Base-by-base conservation (phyloP, 139 green algal species). In the Tetradesmus obliquus region DNA sequence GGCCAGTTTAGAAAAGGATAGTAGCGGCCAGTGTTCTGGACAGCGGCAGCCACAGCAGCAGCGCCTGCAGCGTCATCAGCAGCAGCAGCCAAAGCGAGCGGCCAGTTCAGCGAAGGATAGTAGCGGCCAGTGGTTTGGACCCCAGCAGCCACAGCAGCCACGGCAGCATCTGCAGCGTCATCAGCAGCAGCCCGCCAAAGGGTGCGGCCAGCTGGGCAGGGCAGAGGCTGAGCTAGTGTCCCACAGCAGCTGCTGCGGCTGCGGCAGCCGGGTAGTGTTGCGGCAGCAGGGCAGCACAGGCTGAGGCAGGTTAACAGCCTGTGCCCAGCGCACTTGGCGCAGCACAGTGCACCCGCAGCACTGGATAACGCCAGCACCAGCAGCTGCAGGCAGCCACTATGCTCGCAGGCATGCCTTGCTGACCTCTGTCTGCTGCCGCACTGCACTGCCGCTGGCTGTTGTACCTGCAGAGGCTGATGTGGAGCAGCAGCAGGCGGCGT, bases 1-100 rank as follows among this genome's bases (percentile, higher is more conserved):
- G 32, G 32, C 32, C 32, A 45, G 32, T 45, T 45, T 45, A 45
- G 32, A 45, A 45, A 45, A 45, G 32, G 32, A 45, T 45, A 45
- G 32, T 45, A 32, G 84, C 6, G 19, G 22, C 15, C 13, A 55
- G 22, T 3, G 76, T 79, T 9, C 9, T 19, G 1, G 24, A 8
- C 76, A 83, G 76, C 76, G 19, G 76, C 22, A 12, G 76, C 76
- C 54, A 24, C 76, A 83, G 76, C 76, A 83, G 76, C 24, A 83
- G n/a, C 8, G 2, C 5, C 72, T 10, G 5, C 32, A 24, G 72
- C 19, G 32, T 51, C 72, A 8, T 53, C 17, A 81, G 72, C 12
- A 20, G 79, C 45, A 57, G 1, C 10, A 58, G 9, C 45, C 22
- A 24, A 57, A 55, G 20, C 2, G 10, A 57, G 17, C 1, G 79